Base-by-base conservation (phyloP, 2,329 filamentous ascomycete species). In the Xylaria sp. region DNA sequence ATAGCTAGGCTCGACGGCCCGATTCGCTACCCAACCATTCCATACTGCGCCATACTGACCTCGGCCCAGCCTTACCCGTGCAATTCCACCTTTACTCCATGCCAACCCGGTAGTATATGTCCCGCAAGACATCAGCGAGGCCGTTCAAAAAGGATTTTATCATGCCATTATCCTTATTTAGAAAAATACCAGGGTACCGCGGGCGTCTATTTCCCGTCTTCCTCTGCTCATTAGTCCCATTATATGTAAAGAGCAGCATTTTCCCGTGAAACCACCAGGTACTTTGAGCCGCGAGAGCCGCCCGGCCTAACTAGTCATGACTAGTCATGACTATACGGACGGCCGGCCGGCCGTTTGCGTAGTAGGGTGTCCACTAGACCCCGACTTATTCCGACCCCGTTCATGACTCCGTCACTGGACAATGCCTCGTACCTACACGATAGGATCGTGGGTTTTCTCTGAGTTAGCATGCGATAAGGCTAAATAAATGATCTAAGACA, bases 1-100 rank as follows among this genome's bases (percentile, higher is more conserved):
- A 32, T 67, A 37, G 6, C 51, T 69, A 68, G 66, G 62, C 62
- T 69, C 53, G 51, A 65, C 66, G 66, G 66, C 66, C 66, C 66
- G 66, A 65, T 54, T 65, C 44, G 48, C 55, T 47, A 35, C 60
- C 48, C 44, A 68, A 51, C 50, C 18, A 37, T 63, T n/a, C 12
- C 16, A 18, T 18, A 23, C 44, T 32, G 12, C 16, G 32, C 29
- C n/a, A 29, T 63, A 29, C 40, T 50, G n/a, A 12, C 50, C 44
- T 65, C 62, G 57, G 44, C 27, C 58, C 58, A 62, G 63, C 63
- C 62, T 69, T 54, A 65, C 51, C 62, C 58, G 58, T 57, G 37
- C n/a, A 23, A 23, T 63, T 27, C 40, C n/a, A 54, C 16, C 18
- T 5, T 21, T 47, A 32, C 60, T 60, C 55, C 60, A 42, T 42